A percentile compares a stretch with the other conserved stretches of the same genome.
Conservation (phyloP, 495 filamentous ascomycete species). For the Ramalina intermedia region DNA sequence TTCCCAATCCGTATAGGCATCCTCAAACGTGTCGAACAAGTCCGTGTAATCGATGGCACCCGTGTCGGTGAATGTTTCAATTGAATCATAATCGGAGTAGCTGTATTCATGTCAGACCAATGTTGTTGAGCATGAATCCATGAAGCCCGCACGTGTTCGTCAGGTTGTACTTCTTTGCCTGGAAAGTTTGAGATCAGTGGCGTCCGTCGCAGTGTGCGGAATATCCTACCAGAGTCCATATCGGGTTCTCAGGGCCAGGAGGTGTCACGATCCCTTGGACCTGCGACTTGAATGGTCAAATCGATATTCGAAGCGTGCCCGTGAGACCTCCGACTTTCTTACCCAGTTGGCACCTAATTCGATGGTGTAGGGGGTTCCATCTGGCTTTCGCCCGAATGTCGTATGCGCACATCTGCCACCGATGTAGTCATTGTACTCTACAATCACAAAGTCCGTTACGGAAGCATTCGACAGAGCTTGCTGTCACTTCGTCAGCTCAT, state of each 20-base stretch:
- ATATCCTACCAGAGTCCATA: slow-evolving; percentile 45
- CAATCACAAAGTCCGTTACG: slow-evolving; percentile 51
- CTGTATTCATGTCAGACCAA: not conserved
- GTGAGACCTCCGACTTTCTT: not conserved
- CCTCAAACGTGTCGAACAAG: slow-evolving; percentile 37
- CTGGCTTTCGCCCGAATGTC: slow-evolving; percentile 37
- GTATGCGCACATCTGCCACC: slow-evolving; percentile 45
- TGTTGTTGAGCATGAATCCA: too few species aligned
- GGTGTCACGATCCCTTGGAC: slow-evolving; percentile 49
- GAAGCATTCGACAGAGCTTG: slow-evolving; percentile 52
- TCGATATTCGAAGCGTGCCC: not conserved
- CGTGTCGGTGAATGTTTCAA: slow-evolving; percentile 43
- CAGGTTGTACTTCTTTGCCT: slow-evolving; percentile 47
- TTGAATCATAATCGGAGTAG: slow-evolving; percentile 46
- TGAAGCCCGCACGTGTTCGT: slow-evolving; percentile 22
- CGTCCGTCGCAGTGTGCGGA: not conserved
- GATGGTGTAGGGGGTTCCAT: slow-evolving; percentile 43
- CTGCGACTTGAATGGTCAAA: slow-evolving; percentile 11
- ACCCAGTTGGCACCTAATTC: slow-evolving; percentile 61
- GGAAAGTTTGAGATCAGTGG: not conserved
- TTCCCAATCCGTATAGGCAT: slow-evolving; percentile 34
- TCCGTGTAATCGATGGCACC: slow-evolving; percentile 37
- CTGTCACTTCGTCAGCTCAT: slow-evolving; percentile 20
- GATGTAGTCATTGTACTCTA: slow-evolving; percentile 51
- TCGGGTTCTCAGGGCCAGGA: slow-evolving; percentile 49